Evolutionary conservation across 208 protist genomes (phyloP), one percentile per base, ranked within the genome.

Genomic region (Jaenimonas drosophilae): DNA sequence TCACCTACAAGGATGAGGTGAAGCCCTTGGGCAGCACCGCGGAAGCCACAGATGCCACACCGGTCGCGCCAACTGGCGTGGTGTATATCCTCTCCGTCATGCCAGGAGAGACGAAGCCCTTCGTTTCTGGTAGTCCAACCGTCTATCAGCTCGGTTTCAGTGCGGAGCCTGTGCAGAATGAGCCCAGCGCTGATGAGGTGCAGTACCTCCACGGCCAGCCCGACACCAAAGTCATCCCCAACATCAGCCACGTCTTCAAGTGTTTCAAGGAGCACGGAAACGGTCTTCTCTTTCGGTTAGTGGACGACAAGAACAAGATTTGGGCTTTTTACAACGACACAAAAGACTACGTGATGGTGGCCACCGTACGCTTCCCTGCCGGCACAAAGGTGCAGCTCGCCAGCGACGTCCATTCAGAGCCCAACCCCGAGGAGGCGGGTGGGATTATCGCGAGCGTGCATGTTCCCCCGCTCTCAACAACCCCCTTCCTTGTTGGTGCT

Each of bases 261-360:
- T 91, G 83, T 52, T 82, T 91, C 45, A 82, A 88, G 41, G 59
- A 72, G 7, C 54, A 88, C 57, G 64, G 57, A 19, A 88, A 88
- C 49, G 78, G 78, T 14, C 61, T 91, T 9, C 56, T 91, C 40
- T 91, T 91, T 73, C 83, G 83, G 26, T 53, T 91, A 29, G 72
- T 91, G 0, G 72, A 88, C 29, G 61, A 67, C 17, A 49, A 46
- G 21, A 74, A 73, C 37, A 49, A 59, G 7, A 81, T 71, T 14
- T 91, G 83, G 78, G 75, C 64, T 43, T 91, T 82, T 38, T 86
- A 88, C 70, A 91, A 91, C 47, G 83, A 91, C 64, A 88, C 78
- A n/a, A 37, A 42, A 17, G 64, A 86, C 12, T 88, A 76, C 48
- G 31, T 54, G 21, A 88, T 91, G 69, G 72, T 60, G 5, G 73